These are phyloP conservation scores for Herpetospermum pedunculosum DNA, from an alignment of 306 rosid genomes.

Conservation along the genomic window DNA sequence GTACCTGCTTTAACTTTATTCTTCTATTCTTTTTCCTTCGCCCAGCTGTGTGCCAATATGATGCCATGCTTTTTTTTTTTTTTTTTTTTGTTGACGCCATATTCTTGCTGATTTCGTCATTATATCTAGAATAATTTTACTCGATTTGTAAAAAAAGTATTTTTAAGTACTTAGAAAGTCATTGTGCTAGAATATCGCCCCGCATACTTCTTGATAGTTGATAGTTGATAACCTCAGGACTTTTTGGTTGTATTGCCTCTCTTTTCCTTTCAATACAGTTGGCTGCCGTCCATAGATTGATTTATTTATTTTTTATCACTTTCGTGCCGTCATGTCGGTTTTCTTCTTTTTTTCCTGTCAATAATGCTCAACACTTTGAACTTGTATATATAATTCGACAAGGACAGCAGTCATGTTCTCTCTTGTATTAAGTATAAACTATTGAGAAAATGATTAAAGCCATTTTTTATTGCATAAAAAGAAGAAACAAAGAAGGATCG, in stretches of 20 bases:
- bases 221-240: neutral
- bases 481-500: neutral
- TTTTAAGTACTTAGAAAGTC: too few relatives aligned
- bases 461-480: neutral
- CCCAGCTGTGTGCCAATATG: neutral
- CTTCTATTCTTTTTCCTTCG: neutral
- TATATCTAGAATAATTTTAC: neutral
- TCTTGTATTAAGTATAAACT: neutral
- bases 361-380: neutral
- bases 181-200: too few relatives aligned
- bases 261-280: neutral
- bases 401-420: neutral
- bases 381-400: neutral
- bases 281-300: neutral
- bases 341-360: neutral
- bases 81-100: neutral
- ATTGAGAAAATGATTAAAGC: neutral
- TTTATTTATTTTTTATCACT: neutral
- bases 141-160: too few relatives aligned
- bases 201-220: neutral
- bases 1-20: neutral
- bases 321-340: conserved; percentile 1
- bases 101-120: neutral
- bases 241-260: neutral
- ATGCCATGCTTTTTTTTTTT: neutral